A percentile compares a stretch with the other conserved stretches of the same genome.
These are phyloP conservation scores for Trichoderma virens DNA, from an alignment of 495 filamentous ascomycete genomes.

Conservation along the genomic window DNA sequence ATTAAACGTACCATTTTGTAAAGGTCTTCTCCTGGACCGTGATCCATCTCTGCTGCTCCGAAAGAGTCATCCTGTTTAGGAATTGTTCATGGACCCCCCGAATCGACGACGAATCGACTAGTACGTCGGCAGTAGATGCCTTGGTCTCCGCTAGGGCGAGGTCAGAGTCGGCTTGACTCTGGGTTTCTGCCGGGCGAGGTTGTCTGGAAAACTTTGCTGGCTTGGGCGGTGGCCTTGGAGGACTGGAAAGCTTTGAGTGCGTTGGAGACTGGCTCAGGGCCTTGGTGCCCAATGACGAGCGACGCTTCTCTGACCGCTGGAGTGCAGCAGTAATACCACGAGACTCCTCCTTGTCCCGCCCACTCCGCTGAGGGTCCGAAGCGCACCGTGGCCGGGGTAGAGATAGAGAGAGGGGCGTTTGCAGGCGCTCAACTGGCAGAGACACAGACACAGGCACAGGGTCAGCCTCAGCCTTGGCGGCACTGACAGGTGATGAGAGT, in stretches of 20 bases:
- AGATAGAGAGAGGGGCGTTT: background rate
- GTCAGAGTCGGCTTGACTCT: background rate
- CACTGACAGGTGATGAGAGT: background rate
- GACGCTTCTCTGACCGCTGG: slow-evolving; percentile 6
- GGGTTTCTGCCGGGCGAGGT: background rate
- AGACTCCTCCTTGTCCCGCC: slow-evolving; percentile 1
- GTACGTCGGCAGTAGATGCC: background rate
- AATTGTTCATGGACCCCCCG: slow-evolving; percentile 24
- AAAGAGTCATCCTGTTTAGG: slow-evolving; percentile 44
- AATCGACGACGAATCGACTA: background rate
- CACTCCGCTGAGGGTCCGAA: slow-evolving; percentile 3
- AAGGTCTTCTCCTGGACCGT: slow-evolving; percentile 99
- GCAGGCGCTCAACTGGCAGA: background rate
- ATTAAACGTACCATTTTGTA: slow-evolving; percentile 73
- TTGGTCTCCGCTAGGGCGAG: background rate
- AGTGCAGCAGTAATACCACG: background rate
- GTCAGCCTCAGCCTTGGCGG: background rate
- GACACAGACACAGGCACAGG: background rate
- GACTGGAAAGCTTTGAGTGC: slow-evolving; percentile 5
- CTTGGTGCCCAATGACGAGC: slow-evolving; percentile 8
- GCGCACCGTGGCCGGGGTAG: slow-evolving; percentile 4
- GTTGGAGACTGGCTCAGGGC: background rate
- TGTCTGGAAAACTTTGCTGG: slow-evolving; percentile 5
- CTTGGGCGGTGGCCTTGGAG: slow-evolving; percentile 4
- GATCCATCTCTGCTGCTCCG: slow-evolving; percentile 81